Evolutionary conservation across 1,284 basidiomycete species (phyloP).

Genomic region (Spongiforma sp.): DNA sequence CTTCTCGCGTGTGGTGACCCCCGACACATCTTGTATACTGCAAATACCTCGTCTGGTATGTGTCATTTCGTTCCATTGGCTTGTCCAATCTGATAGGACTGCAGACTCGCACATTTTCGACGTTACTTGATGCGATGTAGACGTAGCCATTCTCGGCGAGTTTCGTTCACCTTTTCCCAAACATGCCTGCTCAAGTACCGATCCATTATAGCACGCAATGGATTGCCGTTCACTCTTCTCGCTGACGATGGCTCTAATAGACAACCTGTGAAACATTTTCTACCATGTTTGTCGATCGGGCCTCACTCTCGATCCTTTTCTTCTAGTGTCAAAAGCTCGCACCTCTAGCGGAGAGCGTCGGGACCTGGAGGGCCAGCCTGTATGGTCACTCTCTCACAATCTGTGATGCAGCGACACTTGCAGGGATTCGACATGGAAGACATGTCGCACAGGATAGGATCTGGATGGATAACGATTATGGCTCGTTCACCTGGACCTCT

Average conservation of each 20-base stretch:
- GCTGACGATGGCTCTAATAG: slow-evolving; percentile 35
- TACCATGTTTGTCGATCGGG: slow-evolving; percentile 54
- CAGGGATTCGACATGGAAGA: slow-evolving; percentile 35
- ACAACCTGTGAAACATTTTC: slow-evolving; percentile 56
- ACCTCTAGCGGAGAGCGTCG: slow-evolving; percentile 38
- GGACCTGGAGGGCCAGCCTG: slow-evolving; percentile 48
- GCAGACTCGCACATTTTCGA: slow-evolving; percentile 48
- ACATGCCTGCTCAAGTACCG: no score
- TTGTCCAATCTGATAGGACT: neutral
- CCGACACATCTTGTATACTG: slow-evolving; percentile 56
- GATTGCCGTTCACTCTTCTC: slow-evolving; percentile 41
- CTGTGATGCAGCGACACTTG: slow-evolving; percentile 45
- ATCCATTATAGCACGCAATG: slow-evolving; percentile 43
- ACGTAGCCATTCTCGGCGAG: slow-evolving; percentile 61
- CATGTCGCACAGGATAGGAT: neutral
- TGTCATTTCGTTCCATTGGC: neutral
- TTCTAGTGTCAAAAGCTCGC: slow-evolving; percentile 52
- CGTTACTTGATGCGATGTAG: slow-evolving; percentile 65
- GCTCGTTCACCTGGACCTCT: slow-evolving; percentile 48
- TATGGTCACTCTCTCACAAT: slow-evolving; percentile 47
- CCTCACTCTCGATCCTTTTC: slow-evolving; percentile 42
- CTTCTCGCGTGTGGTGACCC: slow-evolving; percentile 64
- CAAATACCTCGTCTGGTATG: slow-evolving; percentile 22
- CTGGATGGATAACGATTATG: slow-evolving; percentile 8
- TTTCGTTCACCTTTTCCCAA: slow-evolving; percentile 12